Conservation (phyloP, 495 filamentous ascomycete genomes). For the Aspergillus campestris region DNA sequence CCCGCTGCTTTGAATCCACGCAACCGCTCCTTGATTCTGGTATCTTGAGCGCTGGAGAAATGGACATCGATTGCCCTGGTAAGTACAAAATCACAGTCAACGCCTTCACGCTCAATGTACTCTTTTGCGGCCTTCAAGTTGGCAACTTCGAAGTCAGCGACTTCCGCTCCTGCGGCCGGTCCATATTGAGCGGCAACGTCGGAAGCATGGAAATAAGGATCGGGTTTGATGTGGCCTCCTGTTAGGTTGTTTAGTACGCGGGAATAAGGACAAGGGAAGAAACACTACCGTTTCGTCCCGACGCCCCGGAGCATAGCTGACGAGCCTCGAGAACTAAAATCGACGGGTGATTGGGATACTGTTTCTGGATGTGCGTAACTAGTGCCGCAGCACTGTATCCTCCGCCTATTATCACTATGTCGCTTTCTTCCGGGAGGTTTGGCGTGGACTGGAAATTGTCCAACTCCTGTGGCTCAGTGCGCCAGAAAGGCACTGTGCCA, state of each 20-base stretch:
- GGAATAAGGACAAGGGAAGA: neutral
- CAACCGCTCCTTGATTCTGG: too few species aligned
- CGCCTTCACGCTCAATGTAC: slow-evolving; percentile 22
- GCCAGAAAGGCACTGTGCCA: slow-evolving; percentile 51
- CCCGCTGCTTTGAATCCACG: too few species aligned
- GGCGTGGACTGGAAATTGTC: slow-evolving; percentile 42
- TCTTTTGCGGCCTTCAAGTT: slow-evolving; percentile 25
- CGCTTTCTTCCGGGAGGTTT: slow-evolving; percentile 41
- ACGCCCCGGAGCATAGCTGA: slow-evolving; percentile 35
- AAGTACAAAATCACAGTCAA: slow-evolving; percentile 37
- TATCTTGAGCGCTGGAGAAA: neutral
- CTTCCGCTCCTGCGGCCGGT: slow-evolving; percentile 18
- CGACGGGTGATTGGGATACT: slow-evolving; percentile 11
- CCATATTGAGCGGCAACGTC: slow-evolving; percentile 20
- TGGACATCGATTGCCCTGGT: slow-evolving; percentile 29
- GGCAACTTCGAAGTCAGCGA: slow-evolving; percentile 23
- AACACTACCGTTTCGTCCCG: slow-evolving; percentile 31
- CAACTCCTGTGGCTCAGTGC: slow-evolving; percentile 44
- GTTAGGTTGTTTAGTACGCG: neutral
- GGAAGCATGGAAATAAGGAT: slow-evolving; percentile 23
- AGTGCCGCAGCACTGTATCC: slow-evolving; percentile 59
- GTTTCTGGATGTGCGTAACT: slow-evolving; percentile 50
- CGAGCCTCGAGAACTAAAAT: slow-evolving; percentile 34
- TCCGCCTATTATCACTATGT: slow-evolving; percentile 62
- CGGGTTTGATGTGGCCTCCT: slow-evolving; percentile 33